Evolutionary conservation across 768 basidiomycete species (phyloP), one percentile per base, ranked within the genome.

Genomic region (Paxillus rubicundulus): DNA sequence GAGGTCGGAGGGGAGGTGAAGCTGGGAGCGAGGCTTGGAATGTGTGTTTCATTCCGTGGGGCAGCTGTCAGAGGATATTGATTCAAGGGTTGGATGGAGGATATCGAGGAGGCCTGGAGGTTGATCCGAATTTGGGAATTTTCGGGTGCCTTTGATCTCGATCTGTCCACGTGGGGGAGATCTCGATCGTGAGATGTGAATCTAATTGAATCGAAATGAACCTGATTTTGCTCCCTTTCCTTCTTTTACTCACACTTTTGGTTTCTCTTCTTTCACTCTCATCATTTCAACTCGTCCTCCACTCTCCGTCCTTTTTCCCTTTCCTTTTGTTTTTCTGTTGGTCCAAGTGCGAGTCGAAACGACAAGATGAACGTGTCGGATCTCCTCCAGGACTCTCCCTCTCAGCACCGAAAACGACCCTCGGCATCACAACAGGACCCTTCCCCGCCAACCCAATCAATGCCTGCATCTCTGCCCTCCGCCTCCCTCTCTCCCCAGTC

Each of bases 301-400:
- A 16, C 33, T 32, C 36, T 43, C 52, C 41, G 20, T 37, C 32
- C 14, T 27, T 45, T 47, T 39, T 44, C 8, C 8, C 17, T 38
- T 20, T 8, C 13, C 14, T 38, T 32, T 38, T 45, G 9, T n/a
- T 13, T 2, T 16, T n/a, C n/a, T n/a, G n/a, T n/a, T n/a, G n/a
- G 13, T 33, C 30, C 45, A n/a, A 42, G 7, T 30, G 21, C n/a
- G 2, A 13, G 9, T 30, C 9, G 10, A 24, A 34, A 21, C 24
- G 8, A 17, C 13, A 27, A 2, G 2, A 87, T 87, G 86, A 85
- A 87, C 70, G 83, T 88, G 59, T 81, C 82, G 20, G 81, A 75
- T 63, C 77, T 88, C 51, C 72, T 88, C 21, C 84, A 86, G 58
- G 84, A 85, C 67, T 81, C 85, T 0, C 86, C 86, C 45, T 85